Evolutionary conservation across 2,329 filamentous ascomycete species (phyloP).

Genomic region (Fusarium graminum): DNA sequence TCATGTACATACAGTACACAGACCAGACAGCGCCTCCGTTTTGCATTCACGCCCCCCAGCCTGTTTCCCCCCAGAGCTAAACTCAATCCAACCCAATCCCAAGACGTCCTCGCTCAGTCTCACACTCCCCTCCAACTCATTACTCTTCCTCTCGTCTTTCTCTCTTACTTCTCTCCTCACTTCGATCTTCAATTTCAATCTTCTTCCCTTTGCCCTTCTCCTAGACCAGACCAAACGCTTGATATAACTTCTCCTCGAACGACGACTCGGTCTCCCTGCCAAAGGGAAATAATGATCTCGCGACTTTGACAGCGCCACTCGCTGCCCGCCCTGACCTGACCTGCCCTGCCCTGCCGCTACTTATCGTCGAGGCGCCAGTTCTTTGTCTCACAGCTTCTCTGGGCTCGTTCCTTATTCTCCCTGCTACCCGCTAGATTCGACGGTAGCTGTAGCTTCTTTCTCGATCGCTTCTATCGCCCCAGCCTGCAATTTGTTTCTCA

Average conservation of each 20-base stretch:
- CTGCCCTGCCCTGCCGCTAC: conserved; percentile 45
- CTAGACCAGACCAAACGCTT: conserved; percentile 32
- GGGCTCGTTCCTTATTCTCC: conserved; percentile 47
- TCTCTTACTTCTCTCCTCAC: conserved; percentile 41
- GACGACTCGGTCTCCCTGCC: conserved; percentile 37
- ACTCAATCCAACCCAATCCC: conserved; percentile 49
- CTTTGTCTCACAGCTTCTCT: conserved; percentile 51
- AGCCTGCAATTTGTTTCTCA: conserved; percentile 22
- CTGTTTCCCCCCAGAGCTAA: conserved; percentile 47
- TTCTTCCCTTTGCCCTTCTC: conserved; percentile 28
- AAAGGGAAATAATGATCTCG: conserved; percentile 48
- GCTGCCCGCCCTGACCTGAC: conserved; percentile 43
- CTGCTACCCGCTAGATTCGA: conserved; percentile 47
- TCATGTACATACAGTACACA: conserved; percentile 26
- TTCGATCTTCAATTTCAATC: conserved; percentile 44
- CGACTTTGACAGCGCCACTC: conserved; percentile 48
- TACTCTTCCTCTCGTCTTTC: conserved; percentile 41
- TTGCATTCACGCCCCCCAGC: conserved; percentile 38
- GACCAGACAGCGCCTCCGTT: conserved; percentile 29
- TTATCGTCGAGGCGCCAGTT: conserved; percentile 49
- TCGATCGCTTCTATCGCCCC: conserved; percentile 38
- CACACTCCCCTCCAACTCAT: conserved; percentile 40
- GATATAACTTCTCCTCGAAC: conserved; percentile 43
- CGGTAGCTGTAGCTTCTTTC: conserved; percentile 38
- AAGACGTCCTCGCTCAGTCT: conserved; percentile 41